These are phyloP conservation scores for Entophlyctis helioformis DNA, from an alignment of 192 early-diverging fungal genomes.

Conservation along the genomic window DNA sequence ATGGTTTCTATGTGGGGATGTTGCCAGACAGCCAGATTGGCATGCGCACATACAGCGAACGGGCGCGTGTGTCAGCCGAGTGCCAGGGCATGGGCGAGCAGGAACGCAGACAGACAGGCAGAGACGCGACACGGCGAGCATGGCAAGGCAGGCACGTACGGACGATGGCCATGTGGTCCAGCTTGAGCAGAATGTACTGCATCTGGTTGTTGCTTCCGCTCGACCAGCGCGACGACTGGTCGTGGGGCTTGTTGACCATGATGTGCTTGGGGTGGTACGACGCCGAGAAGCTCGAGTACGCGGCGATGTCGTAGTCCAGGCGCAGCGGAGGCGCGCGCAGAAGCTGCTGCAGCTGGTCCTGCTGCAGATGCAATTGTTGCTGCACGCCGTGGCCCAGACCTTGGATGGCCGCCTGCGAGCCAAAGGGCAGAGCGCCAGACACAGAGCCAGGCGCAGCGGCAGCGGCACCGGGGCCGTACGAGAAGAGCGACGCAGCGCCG, in stretches of 20 bases:
- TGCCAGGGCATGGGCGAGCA: not conserved
- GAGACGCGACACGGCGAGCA: not conserved
- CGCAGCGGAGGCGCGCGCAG: not conserved
- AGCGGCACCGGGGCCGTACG: too few species aligned
- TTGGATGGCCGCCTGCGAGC: too few species aligned
- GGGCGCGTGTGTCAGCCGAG: too few species aligned
- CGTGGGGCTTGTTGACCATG: conserved; percentile 64
- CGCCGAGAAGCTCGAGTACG: conserved; percentile 74
- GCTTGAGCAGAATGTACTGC: conserved; percentile 83
- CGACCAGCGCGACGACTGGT: conserved; percentile 89
- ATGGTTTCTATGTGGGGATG: conserved; percentile 53
- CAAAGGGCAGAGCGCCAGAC: too few species aligned
- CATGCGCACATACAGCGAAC: too few species aligned
- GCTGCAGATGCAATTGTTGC: too few species aligned
- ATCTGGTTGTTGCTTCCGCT: conserved; percentile 73
- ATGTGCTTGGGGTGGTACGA: conserved; percentile 80
- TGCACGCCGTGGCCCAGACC: too few species aligned
- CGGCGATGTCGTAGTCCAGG: conserved; percentile 19
- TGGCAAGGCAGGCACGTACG: conserved; percentile 41
- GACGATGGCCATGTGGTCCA: conserved; percentile 74
- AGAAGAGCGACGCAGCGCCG: too few species aligned
- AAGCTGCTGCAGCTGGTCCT: too few species aligned
- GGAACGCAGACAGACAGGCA: not conserved
- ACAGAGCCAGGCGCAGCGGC: too few species aligned
- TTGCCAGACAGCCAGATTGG: too few species aligned